A percentile compares a stretch with the other conserved stretches of the same genome.
phyloP scores from a whole-genome alignment of 176 grass and related monocot genomes.

The Phoenix dactylifera region DNA sequence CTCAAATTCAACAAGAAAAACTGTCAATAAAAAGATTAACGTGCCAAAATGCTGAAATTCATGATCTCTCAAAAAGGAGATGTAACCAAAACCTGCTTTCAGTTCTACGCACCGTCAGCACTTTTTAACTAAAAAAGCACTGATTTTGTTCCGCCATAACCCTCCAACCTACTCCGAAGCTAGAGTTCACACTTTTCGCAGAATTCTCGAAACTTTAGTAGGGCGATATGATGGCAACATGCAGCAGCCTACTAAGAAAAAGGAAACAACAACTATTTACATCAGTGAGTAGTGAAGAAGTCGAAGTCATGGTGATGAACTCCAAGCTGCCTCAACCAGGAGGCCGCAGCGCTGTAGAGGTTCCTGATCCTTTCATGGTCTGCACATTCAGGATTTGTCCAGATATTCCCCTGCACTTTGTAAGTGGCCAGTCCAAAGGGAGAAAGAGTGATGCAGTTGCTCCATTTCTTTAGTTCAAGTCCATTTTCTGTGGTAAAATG shows the following conservation, averaged over 20 bases:
- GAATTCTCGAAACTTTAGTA: too few relatives aligned
- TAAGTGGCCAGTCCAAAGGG: constrained; percentile 55
- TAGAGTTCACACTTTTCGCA: too few relatives aligned
- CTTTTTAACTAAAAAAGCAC: too few relatives aligned
- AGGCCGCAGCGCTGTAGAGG: constrained; percentile 37
- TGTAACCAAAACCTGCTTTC: too few relatives aligned
- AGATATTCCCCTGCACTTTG: constrained; percentile 41
- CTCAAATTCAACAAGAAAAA: too few relatives aligned
- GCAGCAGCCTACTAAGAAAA: background rate
- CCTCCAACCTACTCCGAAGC: too few relatives aligned
- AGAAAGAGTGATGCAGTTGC: constrained; percentile 18
- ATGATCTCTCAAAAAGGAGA: too few relatives aligned
- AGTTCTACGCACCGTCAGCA: too few relatives aligned
- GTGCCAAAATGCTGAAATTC: too few relatives aligned
- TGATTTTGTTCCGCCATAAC: too few relatives aligned
- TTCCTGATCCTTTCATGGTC: background rate
- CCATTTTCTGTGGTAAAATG: background rate
- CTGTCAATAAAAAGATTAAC: too few relatives aligned
- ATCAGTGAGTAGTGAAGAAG: constrained; percentile 46
- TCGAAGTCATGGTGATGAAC: constrained; percentile 58
- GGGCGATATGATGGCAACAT: background rate
- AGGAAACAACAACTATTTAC: background rate
- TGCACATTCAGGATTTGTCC: constrained; percentile 27
- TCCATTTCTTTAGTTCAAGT: background rate
- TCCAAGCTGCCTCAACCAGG: constrained; percentile 71